Evolutionary conservation across 768 basidiomycete species (phyloP), one percentile per base, ranked within the genome.

Genomic region (Russula brevipes): DNA sequence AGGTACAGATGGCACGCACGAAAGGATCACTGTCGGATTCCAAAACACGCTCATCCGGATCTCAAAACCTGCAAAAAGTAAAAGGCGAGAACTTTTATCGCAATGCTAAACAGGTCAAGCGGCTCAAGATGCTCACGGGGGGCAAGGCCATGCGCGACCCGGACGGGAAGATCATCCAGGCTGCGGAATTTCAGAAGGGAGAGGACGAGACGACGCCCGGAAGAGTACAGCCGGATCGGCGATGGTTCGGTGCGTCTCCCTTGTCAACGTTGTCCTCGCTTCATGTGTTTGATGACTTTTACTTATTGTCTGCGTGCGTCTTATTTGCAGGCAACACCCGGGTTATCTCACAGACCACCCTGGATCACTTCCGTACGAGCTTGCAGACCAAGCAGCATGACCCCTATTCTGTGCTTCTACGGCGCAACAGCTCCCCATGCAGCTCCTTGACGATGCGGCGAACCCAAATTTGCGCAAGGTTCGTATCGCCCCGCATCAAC

Each of bases 41-140:
- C 35, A 77, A 78, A 65, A 66, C 67, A 12, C 76, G 77, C 17
- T 76, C 76, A 24, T 74, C 76, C 11, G 14, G 68, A 19, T 80
- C 82, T n/a, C 77, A 80, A 16, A 68, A 82, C 1, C 78, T 83
- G 49, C 82, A 84, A 68, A 87, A 80, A 73, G 83, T 89, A 67
- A 94, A 93, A 72, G 95, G 94, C 71, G 94, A 97, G 79, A 99
- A 96, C 74, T 98, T 98, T 79, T 99, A 97, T 78, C 91, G 94
- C 75, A 85, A 94, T 88, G 94, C 93, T 49, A 98, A 98, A 73
- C 80, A 85, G 70, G 93, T 86, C 42, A 78, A 80, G 36, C 80
- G 88, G 64, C 83, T 94, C 59, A 98, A 97, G 80, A 89, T 99
- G 88, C 83, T 97, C 70, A 90, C 82, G 61, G 89, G 95, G 64